Evolutionary conservation across 495 filamentous ascomycete genomes (phyloP), one percentile per base, ranked within the genome.

Genomic region (Penicillium subrubescens): DNA sequence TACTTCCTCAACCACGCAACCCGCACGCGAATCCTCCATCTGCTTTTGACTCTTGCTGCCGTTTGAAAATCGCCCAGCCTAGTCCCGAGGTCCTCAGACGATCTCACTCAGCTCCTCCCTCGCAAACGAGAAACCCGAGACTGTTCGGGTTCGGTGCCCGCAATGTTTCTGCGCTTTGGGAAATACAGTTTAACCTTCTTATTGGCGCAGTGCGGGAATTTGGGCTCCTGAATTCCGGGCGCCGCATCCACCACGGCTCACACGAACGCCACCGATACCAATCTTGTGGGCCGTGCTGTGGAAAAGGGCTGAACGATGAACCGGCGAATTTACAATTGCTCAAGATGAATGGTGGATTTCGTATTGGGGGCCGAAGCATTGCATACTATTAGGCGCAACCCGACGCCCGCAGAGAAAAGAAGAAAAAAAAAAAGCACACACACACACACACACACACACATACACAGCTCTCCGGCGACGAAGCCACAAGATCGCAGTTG

Each of bases 401-500:
- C 61, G 55, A 66, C 64, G 62, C 64, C 64, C 48, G 46, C 46
- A 50, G 48, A 65, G 44, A 62, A 53, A 44, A 33, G 46, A 52
- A 61, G 63, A 69, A 67, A 50, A 57, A 61, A 66, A 73, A 68
- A 68, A 67, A n/a, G n/a, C n/a, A n/a, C n/a, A n/a, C n/a, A n/a
- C n/a, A n/a, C n/a, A n/a, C n/a, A n/a, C n/a, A n/a, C n/a, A n/a
- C n/a, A n/a, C n/a, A n/a, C n/a, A n/a, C n/a, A 11, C 54, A 21
- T 37, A 41, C 39, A 29, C 56, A 64, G 63, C 51, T 53, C 61
- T 54, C 59, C 67, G 63, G 63, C 66, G 57, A 70, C 67, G 57
- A 72, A 68, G 67, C 73, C 71, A 65, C 67, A 73, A 73, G 75
- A 78, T 76, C 75, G 72, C 77, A 78, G 78, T 81, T 75, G 71